phyloP scores from a whole-genome alignment of 2,329 filamentous ascomycete genomes.

The Gyromitra esculenta region DNA sequence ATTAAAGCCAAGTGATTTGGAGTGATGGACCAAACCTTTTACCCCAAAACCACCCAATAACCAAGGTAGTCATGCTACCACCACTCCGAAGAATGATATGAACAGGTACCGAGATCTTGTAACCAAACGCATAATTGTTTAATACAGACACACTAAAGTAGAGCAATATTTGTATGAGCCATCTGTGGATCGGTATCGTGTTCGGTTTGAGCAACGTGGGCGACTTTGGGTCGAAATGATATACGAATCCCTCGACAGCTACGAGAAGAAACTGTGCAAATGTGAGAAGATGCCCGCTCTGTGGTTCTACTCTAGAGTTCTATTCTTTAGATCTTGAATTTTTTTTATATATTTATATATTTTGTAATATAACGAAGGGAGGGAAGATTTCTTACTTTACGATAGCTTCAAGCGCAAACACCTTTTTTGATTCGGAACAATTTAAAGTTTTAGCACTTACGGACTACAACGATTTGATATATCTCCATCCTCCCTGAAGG shows the following conservation, averaged over 20 bases:
- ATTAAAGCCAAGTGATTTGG: neutral
- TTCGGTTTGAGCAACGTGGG: conserved; percentile 77
- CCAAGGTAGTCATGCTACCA: conserved; percentile 93
- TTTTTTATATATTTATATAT: conserved; percentile 22
- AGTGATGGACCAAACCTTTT: conserved; percentile 68
- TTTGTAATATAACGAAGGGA: conserved; percentile 41
- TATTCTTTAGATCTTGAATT: conserved; percentile 19
- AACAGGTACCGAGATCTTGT: conserved; percentile 93
- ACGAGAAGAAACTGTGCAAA: conserved; percentile 91
- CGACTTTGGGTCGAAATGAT: conserved; percentile 74
- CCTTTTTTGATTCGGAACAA: conserved; percentile 64
- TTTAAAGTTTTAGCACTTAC: conserved; percentile 56
- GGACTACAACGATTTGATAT: conserved; percentile 55
- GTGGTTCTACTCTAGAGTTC: conserved; percentile 75
- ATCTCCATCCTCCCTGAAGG: conserved; percentile 37
- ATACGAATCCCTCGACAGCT: conserved; percentile 78
- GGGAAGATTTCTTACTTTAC: conserved; percentile 67
- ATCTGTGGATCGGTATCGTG: conserved; percentile 82
- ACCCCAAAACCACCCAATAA: conserved; percentile 85
- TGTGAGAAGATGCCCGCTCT: conserved; percentile 84
- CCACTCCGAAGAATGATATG: conserved; percentile 97
- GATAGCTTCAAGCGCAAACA: conserved; percentile 95
- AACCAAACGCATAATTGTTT: conserved; percentile 98
- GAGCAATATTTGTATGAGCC: conserved; percentile 86
- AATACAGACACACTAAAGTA: conserved; percentile 95